Conservation (phyloP, 2,329 filamentous ascomycete genomes). For the Biscogniauxia marginata region DNA sequence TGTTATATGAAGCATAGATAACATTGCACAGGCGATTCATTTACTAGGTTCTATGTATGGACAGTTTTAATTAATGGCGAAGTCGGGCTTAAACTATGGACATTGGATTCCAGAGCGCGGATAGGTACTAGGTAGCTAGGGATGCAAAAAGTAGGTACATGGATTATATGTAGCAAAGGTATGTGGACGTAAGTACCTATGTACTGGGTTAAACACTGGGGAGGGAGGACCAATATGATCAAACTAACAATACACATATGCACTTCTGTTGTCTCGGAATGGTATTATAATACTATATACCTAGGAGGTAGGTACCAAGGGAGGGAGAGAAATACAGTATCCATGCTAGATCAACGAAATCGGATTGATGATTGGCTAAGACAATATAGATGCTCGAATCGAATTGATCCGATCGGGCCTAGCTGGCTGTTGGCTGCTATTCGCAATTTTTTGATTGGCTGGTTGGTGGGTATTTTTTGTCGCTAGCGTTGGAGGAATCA, state of each 20-base stretch:
- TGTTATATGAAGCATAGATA: too few species aligned
- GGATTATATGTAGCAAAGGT: background rate
- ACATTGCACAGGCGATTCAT: too few species aligned
- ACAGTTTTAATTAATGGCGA: background rate
- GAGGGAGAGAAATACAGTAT: background rate
- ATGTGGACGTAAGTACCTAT: background rate
- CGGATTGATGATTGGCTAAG: constrained; percentile 28
- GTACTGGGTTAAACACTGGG: background rate
- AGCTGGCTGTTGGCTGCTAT: background rate
- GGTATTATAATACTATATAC: background rate
- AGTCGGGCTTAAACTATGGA: background rate
- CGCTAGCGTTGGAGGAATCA: background rate
- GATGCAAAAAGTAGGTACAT: background rate
- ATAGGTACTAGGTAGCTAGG: background rate
- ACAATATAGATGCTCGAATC: background rate
- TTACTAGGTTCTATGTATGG: too few species aligned
- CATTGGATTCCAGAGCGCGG: background rate
- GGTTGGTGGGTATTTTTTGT: background rate
- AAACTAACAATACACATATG: background rate
- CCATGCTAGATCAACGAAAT: constrained; percentile 4
- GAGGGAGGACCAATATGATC: background rate
- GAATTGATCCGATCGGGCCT: background rate
- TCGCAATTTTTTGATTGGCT: background rate
- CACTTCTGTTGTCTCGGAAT: background rate
- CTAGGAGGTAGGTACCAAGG: background rate